These are phyloP conservation scores for Nakazawaea molendinolei DNA, from an alignment of 805 yeast genomes.

Conservation along the genomic window DNA sequence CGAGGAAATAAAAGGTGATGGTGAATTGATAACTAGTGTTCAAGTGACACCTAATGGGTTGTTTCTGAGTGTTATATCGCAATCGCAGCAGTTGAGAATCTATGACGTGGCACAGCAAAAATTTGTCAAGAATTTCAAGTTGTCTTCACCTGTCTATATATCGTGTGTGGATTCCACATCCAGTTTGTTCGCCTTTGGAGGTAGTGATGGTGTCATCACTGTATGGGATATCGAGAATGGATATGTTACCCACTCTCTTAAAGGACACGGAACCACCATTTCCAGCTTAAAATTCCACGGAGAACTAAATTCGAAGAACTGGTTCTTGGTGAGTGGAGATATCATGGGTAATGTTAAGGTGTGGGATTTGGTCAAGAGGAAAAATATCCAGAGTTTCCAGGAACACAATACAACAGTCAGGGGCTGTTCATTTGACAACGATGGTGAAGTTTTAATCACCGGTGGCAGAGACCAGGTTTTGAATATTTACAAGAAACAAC, in stretches of 20 bases:
- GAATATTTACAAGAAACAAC: slow-evolving; percentile 46
- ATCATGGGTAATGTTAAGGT: slow-evolving; percentile 49
- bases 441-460: slow-evolving; percentile 53
- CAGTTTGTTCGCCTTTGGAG: slow-evolving; percentile 85
- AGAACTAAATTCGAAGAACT: slow-evolving; percentile 53
- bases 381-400: slow-evolving; percentile 39
- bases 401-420: slow-evolving; percentile 86
- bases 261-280: slow-evolving; percentile 90
- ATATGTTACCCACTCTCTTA: slow-evolving; percentile 79
- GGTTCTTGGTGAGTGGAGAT: slow-evolving; percentile 76
- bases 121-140: slow-evolving; percentile 45
- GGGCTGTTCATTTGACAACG: slow-evolving; percentile 59
- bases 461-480: slow-evolving; percentile 89
- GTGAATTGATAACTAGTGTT: slow-evolving; percentile 69
- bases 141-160: slow-evolving; percentile 78
- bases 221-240: slow-evolving; percentile 92
- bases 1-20: slow-evolving; percentile 75
- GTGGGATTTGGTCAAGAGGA: slow-evolving; percentile 70
- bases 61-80: slow-evolving; percentile 66
- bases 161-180: slow-evolving; percentile 74
- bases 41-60: slow-evolving; percentile 72
- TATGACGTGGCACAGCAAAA: slow-evolving; percentile 38
- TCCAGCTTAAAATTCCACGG: slow-evolving; percentile 74
- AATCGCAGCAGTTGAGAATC: slow-evolving; percentile 74
- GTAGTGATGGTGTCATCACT: slow-evolving; percentile 86